Evolutionary conservation across 148 eudicot species (phyloP).

Genomic region (Diospyros lotus): DNA sequence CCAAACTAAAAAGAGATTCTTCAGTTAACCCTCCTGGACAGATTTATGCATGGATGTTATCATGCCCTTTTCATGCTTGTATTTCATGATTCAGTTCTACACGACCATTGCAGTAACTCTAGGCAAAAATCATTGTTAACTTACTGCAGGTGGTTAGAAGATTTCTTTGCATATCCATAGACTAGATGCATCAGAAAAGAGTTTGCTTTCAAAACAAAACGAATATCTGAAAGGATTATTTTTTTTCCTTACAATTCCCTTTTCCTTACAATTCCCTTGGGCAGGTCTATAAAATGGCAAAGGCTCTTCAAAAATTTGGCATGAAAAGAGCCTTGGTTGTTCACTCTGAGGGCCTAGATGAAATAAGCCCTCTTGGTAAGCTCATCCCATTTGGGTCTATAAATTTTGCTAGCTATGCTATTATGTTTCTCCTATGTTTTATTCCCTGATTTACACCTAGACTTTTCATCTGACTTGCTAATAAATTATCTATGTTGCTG

Average conservation of each 20-base stretch:
- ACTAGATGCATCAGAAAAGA: too few species aligned
- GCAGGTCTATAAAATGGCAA: slow-evolving; percentile 86
- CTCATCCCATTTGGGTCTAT: neutral
- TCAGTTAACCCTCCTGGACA: neutral
- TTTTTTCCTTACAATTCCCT: neutral
- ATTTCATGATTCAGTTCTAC: slow-evolving; percentile 3
- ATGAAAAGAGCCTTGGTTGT: slow-evolving; percentile 96
- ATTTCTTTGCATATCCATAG: neutral
- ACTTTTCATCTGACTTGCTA: slow-evolving; percentile 5
- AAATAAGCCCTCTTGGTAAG: slow-evolving; percentile 93
- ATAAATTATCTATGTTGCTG: neutral
- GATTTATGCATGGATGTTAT: neutral
- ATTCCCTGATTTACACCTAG: neutral
- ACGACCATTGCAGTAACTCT: neutral
- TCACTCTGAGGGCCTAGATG: slow-evolving; percentile 92
- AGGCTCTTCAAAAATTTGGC: slow-evolving; percentile 91
- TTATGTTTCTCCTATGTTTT: neutral
- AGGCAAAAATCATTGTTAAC: neutral
- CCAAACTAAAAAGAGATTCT: neutral
- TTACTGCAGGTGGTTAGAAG: neutral
- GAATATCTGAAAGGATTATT: neutral
- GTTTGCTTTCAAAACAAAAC: too few species aligned
- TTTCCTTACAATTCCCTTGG: slow-evolving; percentile 1
- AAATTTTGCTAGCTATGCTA: neutral
- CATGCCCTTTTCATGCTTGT: neutral